These are phyloP conservation scores for Xylaria sp. DNA, from an alignment of 2,329 filamentous ascomycete genomes.

Conservation along the genomic window DNA sequence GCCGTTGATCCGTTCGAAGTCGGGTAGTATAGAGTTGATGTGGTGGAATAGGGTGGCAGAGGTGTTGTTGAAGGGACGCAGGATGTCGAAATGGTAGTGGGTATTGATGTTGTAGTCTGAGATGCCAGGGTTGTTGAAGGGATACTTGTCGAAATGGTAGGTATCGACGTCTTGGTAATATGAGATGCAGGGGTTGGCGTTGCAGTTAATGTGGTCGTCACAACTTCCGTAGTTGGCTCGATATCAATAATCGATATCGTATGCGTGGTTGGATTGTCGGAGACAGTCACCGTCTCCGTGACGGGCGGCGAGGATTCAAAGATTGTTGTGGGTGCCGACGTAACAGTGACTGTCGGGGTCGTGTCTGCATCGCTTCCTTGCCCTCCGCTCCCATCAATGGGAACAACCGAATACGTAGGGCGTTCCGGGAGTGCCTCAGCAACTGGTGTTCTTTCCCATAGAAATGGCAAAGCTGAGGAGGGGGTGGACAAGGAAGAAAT, in stretches of 20 bases:
- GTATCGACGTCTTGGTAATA: conserved; percentile 15
- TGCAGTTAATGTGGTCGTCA: conserved; percentile 38
- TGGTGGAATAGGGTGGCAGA: conserved; percentile 16
- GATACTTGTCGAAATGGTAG: background rate
- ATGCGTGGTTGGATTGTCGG: conserved; percentile 37
- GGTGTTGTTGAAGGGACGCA: conserved; percentile 14
- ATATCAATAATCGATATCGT: conserved; percentile 49
- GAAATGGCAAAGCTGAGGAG: conserved; percentile 46
- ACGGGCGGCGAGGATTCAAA: conserved; percentile 44
- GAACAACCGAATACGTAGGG: conserved; percentile 53
- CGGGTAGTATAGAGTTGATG: conserved; percentile 16
- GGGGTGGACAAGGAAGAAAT: conserved; percentile 39
- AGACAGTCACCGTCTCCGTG: conserved; percentile 45
- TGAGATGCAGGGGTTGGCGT: conserved; percentile 17
- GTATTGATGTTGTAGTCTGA: conserved; percentile 6
- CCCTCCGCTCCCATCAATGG: conserved; percentile 49
- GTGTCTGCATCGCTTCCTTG: conserved; percentile 33
- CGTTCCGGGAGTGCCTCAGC: conserved; percentile 42
- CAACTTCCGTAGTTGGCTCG: conserved; percentile 37
- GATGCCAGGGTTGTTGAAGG: conserved; percentile 1
- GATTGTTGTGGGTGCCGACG: conserved; percentile 51
- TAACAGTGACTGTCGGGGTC: conserved; percentile 48
- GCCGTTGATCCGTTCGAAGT: conserved; percentile 24
- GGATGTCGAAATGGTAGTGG: conserved; percentile 6
- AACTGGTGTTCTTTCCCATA: conserved; percentile 37